These are phyloP conservation scores for Neurospora hispaniola DNA, from an alignment of 495 filamentous ascomycete genomes.

Conservation along the genomic window DNA sequence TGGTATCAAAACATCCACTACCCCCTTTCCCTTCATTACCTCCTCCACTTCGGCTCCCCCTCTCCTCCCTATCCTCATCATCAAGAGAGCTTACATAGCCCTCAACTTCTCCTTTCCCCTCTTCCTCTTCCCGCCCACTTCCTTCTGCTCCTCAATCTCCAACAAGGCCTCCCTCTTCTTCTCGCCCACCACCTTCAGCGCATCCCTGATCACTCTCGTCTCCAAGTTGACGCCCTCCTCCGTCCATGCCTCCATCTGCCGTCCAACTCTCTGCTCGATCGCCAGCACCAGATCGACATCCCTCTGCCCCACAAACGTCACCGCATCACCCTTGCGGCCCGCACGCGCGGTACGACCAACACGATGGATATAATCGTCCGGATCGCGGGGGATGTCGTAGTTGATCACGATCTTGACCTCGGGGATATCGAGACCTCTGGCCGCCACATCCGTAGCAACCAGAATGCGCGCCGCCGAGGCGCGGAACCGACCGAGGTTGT, in stretches of 20 bases:
- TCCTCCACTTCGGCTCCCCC: background rate
- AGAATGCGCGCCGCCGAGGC: conserved; percentile 84
- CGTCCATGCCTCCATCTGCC: conserved; percentile 66
- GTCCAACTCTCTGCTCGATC: conserved; percentile 75
- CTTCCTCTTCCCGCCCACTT: conserved; percentile 70
- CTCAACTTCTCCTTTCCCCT: conserved; percentile 45
- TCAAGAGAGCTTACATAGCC: background rate
- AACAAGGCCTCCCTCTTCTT: conserved; percentile 84
- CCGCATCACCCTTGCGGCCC: conserved; percentile 65
- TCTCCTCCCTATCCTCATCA: background rate
- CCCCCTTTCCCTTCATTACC: no score
- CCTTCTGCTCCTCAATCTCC: conserved; percentile 83
- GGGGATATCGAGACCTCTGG: conserved; percentile 93
- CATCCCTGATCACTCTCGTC: conserved; percentile 68
- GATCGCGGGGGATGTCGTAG: conserved; percentile 88
- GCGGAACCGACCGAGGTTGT: conserved; percentile 84
- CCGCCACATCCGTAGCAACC: conserved; percentile 91
- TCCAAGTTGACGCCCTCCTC: conserved; percentile 90
- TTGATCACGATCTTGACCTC: conserved; percentile 85
- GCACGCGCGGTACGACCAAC: conserved; percentile 93
- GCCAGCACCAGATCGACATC: conserved; percentile 79
- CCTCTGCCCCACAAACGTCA: conserved; percentile 85
- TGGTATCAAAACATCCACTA: background rate
- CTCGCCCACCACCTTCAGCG: conserved; percentile 77
- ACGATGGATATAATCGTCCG: conserved; percentile 95